These are phyloP conservation scores for Curvularia sp. DNA, from an alignment of 2,329 filamentous ascomycete species.

Conservation along the genomic window DNA sequence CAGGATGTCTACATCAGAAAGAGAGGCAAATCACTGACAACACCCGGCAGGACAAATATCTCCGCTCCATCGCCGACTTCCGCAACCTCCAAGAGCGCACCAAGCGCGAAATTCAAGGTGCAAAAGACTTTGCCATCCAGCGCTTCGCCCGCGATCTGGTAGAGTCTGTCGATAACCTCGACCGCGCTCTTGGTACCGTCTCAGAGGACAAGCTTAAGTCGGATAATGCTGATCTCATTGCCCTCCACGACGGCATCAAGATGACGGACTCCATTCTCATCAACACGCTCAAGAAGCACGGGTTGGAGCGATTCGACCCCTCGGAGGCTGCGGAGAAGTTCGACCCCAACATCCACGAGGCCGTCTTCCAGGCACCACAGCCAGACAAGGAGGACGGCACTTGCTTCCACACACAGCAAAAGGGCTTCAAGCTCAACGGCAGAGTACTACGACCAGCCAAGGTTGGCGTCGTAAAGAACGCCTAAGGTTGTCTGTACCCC, in stretches of 20 bases:
- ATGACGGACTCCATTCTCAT: conserved; percentile 94
- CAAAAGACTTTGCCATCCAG: conserved; percentile 93
- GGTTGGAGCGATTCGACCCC: conserved; percentile 87
- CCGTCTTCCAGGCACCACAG: conserved; percentile 90
- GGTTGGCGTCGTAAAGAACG: conserved; percentile 94
- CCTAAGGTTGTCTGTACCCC: conserved; percentile 39
- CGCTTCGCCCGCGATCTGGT: conserved; percentile 93
- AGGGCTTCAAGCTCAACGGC: conserved; percentile 94
- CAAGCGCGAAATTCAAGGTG: conserved; percentile 83
- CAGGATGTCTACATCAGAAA: neutral
- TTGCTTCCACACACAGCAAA: conserved; percentile 92
- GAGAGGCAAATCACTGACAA: conserved; percentile 4
- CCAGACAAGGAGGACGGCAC: conserved; percentile 87
- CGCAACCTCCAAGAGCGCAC: conserved; percentile 97
- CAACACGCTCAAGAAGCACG: conserved; percentile 89
- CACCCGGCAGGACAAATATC: conserved; percentile 79
- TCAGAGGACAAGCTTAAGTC: conserved; percentile 73
- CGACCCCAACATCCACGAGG: conserved; percentile 96
- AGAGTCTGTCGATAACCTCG: conserved; percentile 95
- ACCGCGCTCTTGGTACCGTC: conserved; percentile 85
- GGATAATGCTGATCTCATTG: conserved; percentile 74
- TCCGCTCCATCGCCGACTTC: conserved; percentile 94
- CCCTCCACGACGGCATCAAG: conserved; percentile 86
- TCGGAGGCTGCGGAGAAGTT: conserved; percentile 77
- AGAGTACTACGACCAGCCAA: conserved; percentile 89